Evolutionary conservation across 1,139 yeast species (phyloP), one percentile per base, ranked within the genome.

Genomic region (Geotrichum cucujoidarum): DNA sequence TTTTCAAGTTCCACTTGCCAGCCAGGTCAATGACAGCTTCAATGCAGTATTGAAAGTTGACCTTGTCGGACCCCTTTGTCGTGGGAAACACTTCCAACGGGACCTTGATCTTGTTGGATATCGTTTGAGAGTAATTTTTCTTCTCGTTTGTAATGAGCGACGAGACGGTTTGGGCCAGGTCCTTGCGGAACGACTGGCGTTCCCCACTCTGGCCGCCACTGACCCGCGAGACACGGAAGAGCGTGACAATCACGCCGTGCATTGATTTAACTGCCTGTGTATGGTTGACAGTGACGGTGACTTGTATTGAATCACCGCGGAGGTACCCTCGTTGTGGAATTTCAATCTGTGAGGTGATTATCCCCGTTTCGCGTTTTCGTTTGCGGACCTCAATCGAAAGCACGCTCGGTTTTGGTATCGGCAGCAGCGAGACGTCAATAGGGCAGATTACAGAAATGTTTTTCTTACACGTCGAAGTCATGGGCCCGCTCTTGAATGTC

Each of bases 21-120:
- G 81, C 75, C 31, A 89, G 67, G 60, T 88, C 89, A 21, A 85
- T 78, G 49, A 88, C 74, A 1, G 84, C 92, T 62, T 89, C 97
- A 16, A 89, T 71, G 60, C 84, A 86, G 62, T 89, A 89, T 59
- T 86, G 94, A 64, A 89, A 89, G 2, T 89, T 77, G 4, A 88
- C 88, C 44, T 83, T 69, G 1, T 81, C 81, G 52, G 87, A 79
- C 1, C 86, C 86, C 35, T 77, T 75, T 13, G 88, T 83, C 0
- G 95, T 85, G 0, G 96, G 95, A 62, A 89, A 87, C 0, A 87
- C 81, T 58, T 89, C 96, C 0, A 86, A 78, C 0, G 97, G 96
- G 0, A 89, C 81, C 53, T 82, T 71, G 21, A 89, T 66, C 41
- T 78, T 77, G 1, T 90, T 78, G 34, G 77, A 77, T 4, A 83